Base-by-base conservation (phyloP, 306 rosid genomes). In the Dryas drummondii region DNA sequence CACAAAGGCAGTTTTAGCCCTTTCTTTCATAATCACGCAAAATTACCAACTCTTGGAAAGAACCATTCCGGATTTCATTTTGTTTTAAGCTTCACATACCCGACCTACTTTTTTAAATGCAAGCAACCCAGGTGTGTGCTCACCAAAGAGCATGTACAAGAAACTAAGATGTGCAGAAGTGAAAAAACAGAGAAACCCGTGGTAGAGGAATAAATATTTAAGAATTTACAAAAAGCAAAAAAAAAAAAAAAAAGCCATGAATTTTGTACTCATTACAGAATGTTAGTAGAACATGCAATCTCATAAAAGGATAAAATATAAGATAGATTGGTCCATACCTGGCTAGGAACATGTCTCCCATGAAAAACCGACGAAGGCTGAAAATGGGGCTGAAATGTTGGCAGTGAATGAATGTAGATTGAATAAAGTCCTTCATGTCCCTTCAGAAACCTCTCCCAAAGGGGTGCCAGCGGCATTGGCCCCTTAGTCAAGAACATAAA, bases 401-500 rank as follows among this genome's bases (percentile, higher is more conserved):
- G 99, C 81, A 87, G 50, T 1, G 99, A 85, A 88, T 96, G 99
- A 84, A 96, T 42, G 73, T 96, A 96, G 62, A 96, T 60, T 3
- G 96, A 90, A 80, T 76, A 92, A 47, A 58, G 68, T 53, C 79
- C 82, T 57, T 90, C 86, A 27, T 92, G 93, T 3, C 97, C 98
- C 73, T 84, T 81, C 42, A 96, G 69, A 90, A 96, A 96, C 84
- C 88, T 96, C 89, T 96, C 98, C 99, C 98, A 96, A 53, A 96
- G 89, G 6, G 93, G 96, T 45, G 99, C 90, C 19, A 96, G 77
- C 7, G 97, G 99, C 91, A 96, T 75, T 1, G 96, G 93, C 27
- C 99, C 99, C 74, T 92, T 96, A 7, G 98, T 92, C 84, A 96
- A 80, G 84, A 96, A 96, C 99, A 96, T 92, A 50, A 96, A 87